These are phyloP conservation scores for Euphorbia schlechtendalii DNA, from an alignment of 441 rosid genomes.

Conservation along the genomic window DNA sequence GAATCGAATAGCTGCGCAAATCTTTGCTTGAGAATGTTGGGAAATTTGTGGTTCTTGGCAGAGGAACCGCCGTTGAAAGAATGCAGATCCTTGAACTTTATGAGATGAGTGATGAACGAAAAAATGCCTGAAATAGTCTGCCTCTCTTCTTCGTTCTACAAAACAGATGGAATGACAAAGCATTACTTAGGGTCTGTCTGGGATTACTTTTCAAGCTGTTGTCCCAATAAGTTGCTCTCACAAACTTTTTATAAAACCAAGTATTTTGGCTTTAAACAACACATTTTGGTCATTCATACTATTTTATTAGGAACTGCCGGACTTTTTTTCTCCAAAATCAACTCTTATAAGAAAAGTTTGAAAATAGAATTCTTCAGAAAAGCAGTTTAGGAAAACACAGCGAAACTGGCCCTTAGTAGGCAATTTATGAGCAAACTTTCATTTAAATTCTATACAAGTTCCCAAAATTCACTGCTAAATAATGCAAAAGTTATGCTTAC, in stretches of 20 bases:
- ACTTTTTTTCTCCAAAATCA: no score
- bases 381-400: no score
- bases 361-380: no score
- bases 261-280: no score
- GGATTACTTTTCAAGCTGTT: no score
- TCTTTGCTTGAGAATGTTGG: slow-evolving; percentile 45
- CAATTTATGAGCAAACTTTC: neutral
- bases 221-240: no score
- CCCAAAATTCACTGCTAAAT: neutral
- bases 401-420: no score
- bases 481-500: neutral
- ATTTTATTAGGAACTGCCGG: no score
- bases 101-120: slow-evolving; percentile 58
- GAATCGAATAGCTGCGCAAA: slow-evolving; percentile 45
- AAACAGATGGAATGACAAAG: neutral
- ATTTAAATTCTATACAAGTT: neutral
- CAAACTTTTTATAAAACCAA: no score
- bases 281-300: no score
- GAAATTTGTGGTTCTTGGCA: slow-evolving; percentile 54
- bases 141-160: slow-evolving; percentile 57
- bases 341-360: no score
- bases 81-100: slow-evolving; percentile 68
- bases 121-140: slow-evolving; percentile 36
- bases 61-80: slow-evolving; percentile 47
- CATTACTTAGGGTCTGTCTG: no score